phyloP scores from a whole-genome alignment of 768 basidiomycete species.

The Cystoderma amianthinum region DNA sequence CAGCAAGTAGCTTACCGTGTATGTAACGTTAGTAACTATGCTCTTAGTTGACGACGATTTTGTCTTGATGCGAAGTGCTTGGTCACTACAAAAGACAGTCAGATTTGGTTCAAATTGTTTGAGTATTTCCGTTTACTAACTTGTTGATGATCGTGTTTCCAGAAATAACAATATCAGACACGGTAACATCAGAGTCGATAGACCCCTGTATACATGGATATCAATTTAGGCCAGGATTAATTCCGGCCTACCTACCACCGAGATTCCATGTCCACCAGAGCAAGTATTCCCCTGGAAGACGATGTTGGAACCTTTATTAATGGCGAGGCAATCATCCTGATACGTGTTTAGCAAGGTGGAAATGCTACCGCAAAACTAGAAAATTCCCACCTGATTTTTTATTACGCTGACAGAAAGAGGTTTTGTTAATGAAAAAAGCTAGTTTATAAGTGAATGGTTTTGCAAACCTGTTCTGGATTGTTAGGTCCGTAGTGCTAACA shows the following conservation, averaged over 20 bases:
- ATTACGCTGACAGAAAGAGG: too few relatives aligned
- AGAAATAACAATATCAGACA: constrained; percentile 38
- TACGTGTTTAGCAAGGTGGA: too few relatives aligned
- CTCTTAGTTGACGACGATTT: constrained; percentile 34
- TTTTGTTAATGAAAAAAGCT: too few relatives aligned
- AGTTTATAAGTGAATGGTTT: too few relatives aligned
- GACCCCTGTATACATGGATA: too few relatives aligned
- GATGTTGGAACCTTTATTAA: constrained; percentile 36
- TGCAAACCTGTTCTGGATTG: constrained; percentile 35
- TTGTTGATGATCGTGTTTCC: constrained; percentile 52
- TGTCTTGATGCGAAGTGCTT: constrained; percentile 61
- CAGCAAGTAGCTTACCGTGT: constrained; percentile 36
- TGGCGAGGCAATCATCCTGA: constrained; percentile 59
- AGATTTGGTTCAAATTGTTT: too few relatives aligned
- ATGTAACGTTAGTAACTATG: constrained; percentile 42
- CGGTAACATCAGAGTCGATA: constrained; percentile 35
- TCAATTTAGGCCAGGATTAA: too few relatives aligned
- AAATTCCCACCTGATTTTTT: constrained; percentile 32
- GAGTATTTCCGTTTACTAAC: constrained; percentile 19
- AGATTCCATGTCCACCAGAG: constrained; percentile 57
- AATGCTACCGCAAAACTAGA: too few relatives aligned
- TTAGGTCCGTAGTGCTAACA: constrained; percentile 23
- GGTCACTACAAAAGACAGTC: constrained; percentile 25
- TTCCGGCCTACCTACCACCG: constrained; percentile 55
- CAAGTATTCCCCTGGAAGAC: constrained; percentile 46